Base-by-base conservation (phyloP, 495 filamentous ascomycete genomes). In the Lentithecium fluviatile region DNA sequence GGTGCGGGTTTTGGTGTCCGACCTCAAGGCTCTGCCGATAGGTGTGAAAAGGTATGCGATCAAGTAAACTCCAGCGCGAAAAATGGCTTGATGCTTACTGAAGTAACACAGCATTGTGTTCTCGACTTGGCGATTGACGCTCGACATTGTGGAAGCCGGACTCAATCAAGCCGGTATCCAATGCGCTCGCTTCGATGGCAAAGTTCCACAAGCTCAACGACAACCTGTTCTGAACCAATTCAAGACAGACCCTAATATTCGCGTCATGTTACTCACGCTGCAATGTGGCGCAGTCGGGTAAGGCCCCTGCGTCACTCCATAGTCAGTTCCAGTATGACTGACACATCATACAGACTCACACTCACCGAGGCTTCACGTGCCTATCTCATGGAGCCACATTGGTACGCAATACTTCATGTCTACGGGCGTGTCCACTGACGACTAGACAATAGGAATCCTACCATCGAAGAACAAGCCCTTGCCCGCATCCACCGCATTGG, bases 131-230 rank as follows among this genome's bases (percentile, higher is more conserved):
- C 69, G 72, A 29, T 64, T 68, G 36, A 79, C 74, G 4, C 76
- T 81, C 12, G 74, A 79, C 34, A 13, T 77, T 1, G 67, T 79
- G 0, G 68, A 76, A 43, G 24, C 29, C 0, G 74, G 66, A 4
- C 68, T 81, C 11, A 61, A 69, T 6, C 54, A 73, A 19, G 65
- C 70, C 6, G 19, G 47, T 2, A 70, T 79, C 6, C 24, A 23
- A 0, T 65, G 59, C 51, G 45, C 75, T 1, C 71, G 77, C 1
- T 75, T 79, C 48, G 79, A 81, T 57, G 77, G 77, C n/a, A 75
- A 68, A 43, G 69, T 78, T 10, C 67, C 70, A 0, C 58, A 56
- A 13, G 45, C 53, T 20, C 42, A 56, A 20, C 52, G 64, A 2
- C 49, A 48, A 24, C 25, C 38, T 15, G 59, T 51, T 1, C 34